phyloP scores from a whole-genome alignment of 2,329 filamentous ascomycete species.

The Trichoderma aggressivum region DNA sequence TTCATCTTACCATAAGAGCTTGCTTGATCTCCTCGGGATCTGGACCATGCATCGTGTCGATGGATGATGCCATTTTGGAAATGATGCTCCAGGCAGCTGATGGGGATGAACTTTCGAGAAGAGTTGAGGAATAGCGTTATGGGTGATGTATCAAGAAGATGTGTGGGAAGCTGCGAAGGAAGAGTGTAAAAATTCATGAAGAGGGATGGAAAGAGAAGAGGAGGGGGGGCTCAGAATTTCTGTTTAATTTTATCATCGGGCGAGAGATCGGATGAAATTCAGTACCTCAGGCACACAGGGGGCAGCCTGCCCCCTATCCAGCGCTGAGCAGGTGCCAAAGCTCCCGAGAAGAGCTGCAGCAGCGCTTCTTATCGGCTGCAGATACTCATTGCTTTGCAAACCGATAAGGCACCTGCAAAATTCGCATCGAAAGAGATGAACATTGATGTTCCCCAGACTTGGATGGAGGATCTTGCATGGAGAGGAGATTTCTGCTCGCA shows the following conservation, averaged over 20 bases:
- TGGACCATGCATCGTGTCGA: background rate
- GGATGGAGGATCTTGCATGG: background rate
- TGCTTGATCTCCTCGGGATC: background rate
- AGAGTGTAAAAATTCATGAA: background rate
- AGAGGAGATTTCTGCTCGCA: background rate
- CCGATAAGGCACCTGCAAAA: background rate
- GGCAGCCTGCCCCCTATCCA: background rate
- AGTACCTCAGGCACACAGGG: constrained; percentile 4
- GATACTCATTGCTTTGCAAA: background rate
- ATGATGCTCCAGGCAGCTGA: background rate
- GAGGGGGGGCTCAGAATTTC: background rate
- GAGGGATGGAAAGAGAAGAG: background rate
- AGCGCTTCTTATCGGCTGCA: background rate
- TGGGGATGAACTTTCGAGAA: background rate
- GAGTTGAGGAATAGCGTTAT: background rate
- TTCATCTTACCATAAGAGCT: background rate
- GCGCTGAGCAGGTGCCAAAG: background rate
- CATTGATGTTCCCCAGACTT: background rate
- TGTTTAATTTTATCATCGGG: background rate
- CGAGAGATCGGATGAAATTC: background rate
- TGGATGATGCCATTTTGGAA: background rate
- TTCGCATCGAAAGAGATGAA: background rate
- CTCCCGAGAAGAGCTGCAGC: background rate
- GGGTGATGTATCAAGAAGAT: background rate
- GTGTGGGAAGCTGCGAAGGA: background rate